Evolutionary conservation across 2,329 filamentous ascomycete genomes (phyloP).

Genomic region (Lasiodiplodia sp.): DNA sequence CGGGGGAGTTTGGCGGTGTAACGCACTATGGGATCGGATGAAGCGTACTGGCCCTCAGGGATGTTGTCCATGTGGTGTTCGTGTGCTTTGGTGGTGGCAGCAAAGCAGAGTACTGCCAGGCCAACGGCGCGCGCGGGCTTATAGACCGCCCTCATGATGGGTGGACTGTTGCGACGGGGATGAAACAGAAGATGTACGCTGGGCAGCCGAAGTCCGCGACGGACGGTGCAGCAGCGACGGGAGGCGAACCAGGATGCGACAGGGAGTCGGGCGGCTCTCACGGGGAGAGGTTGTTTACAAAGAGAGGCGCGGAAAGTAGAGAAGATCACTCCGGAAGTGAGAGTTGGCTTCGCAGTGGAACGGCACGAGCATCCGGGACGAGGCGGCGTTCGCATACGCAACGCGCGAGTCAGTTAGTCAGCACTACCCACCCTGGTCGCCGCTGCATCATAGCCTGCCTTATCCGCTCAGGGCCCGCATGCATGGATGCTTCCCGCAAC

Average conservation of each 20-base stretch:
- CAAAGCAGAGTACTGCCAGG: constrained; percentile 37
- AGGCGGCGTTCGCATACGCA: constrained; percentile 14
- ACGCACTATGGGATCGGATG: constrained; percentile 43
- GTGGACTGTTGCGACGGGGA: constrained; percentile 24
- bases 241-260: neutral
- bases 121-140: constrained; percentile 26
- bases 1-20: constrained; percentile 1
- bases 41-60: constrained; percentile 47
- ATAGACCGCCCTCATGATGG: constrained; percentile 24
- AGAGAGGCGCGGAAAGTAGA: constrained; percentile 6
- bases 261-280: neutral
- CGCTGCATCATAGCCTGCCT: constrained; percentile 28
- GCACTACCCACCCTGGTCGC: constrained; percentile 7
- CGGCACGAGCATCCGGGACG: neutral
- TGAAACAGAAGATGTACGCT: constrained; percentile 18
- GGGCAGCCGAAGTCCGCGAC: constrained; percentile 10
- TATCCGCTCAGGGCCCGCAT: neutral
- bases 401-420: constrained; percentile 21
- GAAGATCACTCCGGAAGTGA: neutral
- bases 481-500: neutral
- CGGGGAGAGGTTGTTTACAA: constrained; percentile 11
- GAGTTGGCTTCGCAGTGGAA: neutral
- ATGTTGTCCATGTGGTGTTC: constrained; percentile 51
- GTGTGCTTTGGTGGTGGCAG: constrained; percentile 51
- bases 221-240: constrained; percentile 17